Base-by-base conservation (phyloP, 768 basidiomycete genomes). In the Paxillus involutus region DNA sequence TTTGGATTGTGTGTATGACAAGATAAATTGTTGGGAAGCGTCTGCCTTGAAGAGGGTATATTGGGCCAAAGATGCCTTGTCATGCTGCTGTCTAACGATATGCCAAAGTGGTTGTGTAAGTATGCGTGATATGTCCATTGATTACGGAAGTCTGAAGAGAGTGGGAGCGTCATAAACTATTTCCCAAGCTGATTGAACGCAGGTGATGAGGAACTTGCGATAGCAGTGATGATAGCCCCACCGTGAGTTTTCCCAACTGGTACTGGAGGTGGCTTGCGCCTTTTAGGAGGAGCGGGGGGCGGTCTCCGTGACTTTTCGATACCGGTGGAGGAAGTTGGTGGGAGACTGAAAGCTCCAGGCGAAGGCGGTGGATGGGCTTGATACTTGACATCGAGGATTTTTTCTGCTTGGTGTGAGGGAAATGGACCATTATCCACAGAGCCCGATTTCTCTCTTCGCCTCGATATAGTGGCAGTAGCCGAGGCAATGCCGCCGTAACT, bases 181-280 rank as follows among this genome's bases (percentile, higher is more conserved):
- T 59, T 66, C 32, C 62, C 62, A 46, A 56, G 26, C 21, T 64
- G 60, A 40, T 26, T 44, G 51, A 49, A 49, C 21, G 59, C 41
- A 42, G 71, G 44, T 21, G 62, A 55, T 1, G 74, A 63, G n/a
- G 75, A 75, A 29, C 66, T 69, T 19, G 77, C 74, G 39, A 88
- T 86, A 1, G 84, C 75, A 7, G 83, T 83, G 33, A 88, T 83
- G 35, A 80, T 81, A 19, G 77, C 79, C 9, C 82, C 84, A 13
- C 78, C 63, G 51, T 78, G 75, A 0, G 77, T 78, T 46, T 66
- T 74, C 30, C 73, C 75, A 2, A 78, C 70, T 10, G 89, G 87
- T 43, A 86, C 76, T 14, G 88, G 85, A 33, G 89, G 89, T 1
- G 89, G 83, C 60, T 87, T 88, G 63, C 89, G 73, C 43, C 88